Conservation (phyloP, 1,284 basidiomycete species). For the Rhodotorula sp. region DNA sequence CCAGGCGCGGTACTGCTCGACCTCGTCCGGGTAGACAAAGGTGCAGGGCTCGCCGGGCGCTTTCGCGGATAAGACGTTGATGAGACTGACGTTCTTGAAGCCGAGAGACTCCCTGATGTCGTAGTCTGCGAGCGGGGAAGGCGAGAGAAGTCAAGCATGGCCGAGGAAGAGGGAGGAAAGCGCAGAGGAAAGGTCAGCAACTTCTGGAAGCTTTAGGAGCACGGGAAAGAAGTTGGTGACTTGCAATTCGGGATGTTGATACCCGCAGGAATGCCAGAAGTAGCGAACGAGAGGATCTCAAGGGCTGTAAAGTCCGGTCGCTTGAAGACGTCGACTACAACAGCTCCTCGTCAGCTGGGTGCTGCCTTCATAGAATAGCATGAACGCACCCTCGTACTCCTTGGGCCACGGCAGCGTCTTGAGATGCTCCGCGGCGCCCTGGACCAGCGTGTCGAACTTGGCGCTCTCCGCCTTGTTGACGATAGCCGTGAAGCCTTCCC, state of each 20-base stretch:
- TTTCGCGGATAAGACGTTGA: slow-evolving; percentile 79
- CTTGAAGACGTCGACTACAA: slow-evolving; percentile 55
- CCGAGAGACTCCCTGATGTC: slow-evolving; percentile 72
- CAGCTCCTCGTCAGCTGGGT: background rate
- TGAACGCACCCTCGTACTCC: slow-evolving; percentile 69
- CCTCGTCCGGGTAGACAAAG: slow-evolving; percentile 71
- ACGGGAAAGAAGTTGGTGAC: slow-evolving; percentile 59
- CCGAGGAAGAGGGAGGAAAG: too few species aligned
- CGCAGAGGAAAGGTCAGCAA: slow-evolving; percentile 41
- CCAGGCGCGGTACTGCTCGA: slow-evolving; percentile 69
- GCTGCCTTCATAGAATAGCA: background rate
- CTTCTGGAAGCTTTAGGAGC: slow-evolving; percentile 50
- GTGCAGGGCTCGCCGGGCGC: slow-evolving; percentile 68
- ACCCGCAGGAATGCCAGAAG: slow-evolving; percentile 77
- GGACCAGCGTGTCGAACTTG: slow-evolving; percentile 68
- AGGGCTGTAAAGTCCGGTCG: slow-evolving; percentile 77
- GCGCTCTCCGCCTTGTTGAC: slow-evolving; percentile 51
- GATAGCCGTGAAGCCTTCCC: slow-evolving; percentile 85
- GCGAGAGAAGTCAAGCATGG: background rate
- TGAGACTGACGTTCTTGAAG: slow-evolving; percentile 57
- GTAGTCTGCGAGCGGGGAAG: slow-evolving; percentile 51
- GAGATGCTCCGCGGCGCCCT: slow-evolving; percentile 69
- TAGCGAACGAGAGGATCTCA: slow-evolving; percentile 56
- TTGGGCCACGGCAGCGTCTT: slow-evolving; percentile 77
- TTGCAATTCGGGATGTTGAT: slow-evolving; percentile 51